Conservation (phyloP, 2,329 filamentous ascomycete species). For the Laburnicola sp. region DNA sequence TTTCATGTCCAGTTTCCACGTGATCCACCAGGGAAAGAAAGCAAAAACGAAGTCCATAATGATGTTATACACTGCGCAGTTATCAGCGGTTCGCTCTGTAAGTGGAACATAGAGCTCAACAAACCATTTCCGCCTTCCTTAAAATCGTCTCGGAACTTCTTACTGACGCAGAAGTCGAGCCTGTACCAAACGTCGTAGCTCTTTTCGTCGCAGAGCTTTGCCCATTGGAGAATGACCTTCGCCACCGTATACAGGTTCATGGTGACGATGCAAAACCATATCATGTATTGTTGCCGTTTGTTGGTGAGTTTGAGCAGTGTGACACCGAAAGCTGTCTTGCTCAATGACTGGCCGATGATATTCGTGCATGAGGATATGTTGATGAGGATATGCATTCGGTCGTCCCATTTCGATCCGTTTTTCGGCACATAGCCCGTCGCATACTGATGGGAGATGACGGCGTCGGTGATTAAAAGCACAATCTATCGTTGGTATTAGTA, state of each 20-base stretch:
- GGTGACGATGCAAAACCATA: slow-evolving; percentile 55
- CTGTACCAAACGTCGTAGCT: slow-evolving; percentile 55
- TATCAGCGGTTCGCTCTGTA: background rate
- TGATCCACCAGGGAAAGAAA: slow-evolving; percentile 55
- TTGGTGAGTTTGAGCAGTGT: slow-evolving; percentile 51
- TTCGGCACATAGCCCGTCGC: slow-evolving; percentile 53
- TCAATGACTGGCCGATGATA: slow-evolving; percentile 42
- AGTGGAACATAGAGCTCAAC: slow-evolving; percentile 16
- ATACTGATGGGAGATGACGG: slow-evolving; percentile 52
- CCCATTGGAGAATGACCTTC: slow-evolving; percentile 57
- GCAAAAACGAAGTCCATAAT: slow-evolving; percentile 59
- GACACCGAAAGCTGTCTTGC: slow-evolving; percentile 47
- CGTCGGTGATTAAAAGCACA: slow-evolving; percentile 52
- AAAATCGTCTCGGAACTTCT: slow-evolving; percentile 48
- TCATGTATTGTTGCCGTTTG: slow-evolving; percentile 47
- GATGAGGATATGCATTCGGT: slow-evolving; percentile 59
- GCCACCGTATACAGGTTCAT: slow-evolving; percentile 56
- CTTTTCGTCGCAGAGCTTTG: slow-evolving; percentile 49
- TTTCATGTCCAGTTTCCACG: slow-evolving; percentile 54
- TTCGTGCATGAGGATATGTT: slow-evolving; percentile 48
- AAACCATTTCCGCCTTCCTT: slow-evolving; percentile 57
- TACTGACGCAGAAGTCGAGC: slow-evolving; percentile 51
- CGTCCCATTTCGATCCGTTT: slow-evolving; percentile 50
- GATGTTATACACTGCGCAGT: slow-evolving; percentile 54
- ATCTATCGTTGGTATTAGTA: slow-evolving; percentile 33